Evolutionary conservation across 768 basidiomycete species (phyloP), one percentile per base, ranked within the genome.

Genomic region (Russula dissimulans): DNA sequence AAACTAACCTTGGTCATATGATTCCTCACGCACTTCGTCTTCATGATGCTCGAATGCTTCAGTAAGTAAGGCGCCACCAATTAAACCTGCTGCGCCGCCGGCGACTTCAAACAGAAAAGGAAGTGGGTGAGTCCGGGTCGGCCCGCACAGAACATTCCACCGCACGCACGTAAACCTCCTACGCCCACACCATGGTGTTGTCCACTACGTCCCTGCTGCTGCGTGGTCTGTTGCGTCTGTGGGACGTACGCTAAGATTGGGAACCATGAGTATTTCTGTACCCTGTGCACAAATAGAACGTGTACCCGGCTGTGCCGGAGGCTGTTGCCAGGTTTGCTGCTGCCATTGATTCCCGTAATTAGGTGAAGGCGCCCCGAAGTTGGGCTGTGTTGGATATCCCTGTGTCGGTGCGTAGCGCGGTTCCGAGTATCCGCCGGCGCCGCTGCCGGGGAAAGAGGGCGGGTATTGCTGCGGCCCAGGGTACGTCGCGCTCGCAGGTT

Each of bases 1-100:
- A 38, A 4, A 65, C 69, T 34, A 45, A 73, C 78, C 77, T 38
- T 75, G 63, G 0, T 78, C 66, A 49, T 67, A 79, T 0, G 69
- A 75, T 1, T 67, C 29, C 7, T 73, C 63, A 46, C 70, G 69
- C 42, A 69, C 72, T 17, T 44, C 15, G 0, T 75, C 74, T 36
- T 78, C 51, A 49, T 77, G 72, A 60, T 71, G 69, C 47, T 83
- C 83, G 34, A 82, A 61, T 0, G 78, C 81, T 47, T 82, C 75
- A 39, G 67, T 78, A 42, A 87, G 66, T 46, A 88, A 69, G 3
- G 74, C 72, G 59, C 87, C 87, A 42, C 81, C 86, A n/a, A 85
- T 68, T n/a, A 87, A 69, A 59, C 84, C 87, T 15, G 76, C 87
- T 15, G 76, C 86, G 66, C 80, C 86, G 64, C 78, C 85, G 12